Percentiles rank a stretch among this genome's conserved stretches.
phyloP scores from a whole-genome alignment of 176 grass and related monocot genomes.

The Triticum timopheevii region DNA sequence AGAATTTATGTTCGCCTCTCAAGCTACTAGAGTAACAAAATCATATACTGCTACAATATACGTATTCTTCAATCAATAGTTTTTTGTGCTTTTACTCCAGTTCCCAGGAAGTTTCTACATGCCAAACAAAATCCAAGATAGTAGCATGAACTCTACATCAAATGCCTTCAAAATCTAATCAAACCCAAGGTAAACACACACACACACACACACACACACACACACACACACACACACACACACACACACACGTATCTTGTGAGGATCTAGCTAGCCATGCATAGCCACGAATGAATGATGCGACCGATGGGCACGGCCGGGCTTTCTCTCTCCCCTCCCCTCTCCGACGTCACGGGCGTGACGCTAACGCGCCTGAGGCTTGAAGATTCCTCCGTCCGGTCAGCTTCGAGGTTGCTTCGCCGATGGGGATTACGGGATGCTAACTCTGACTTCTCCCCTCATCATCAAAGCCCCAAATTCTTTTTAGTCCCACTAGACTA shows the following conservation, averaged over 20 bases:
- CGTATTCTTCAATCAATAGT: too few relatives aligned
- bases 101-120: too few relatives aligned
- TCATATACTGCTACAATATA: too few relatives aligned
- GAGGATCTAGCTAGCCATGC: background rate
- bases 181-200: background rate
- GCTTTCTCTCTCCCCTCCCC: background rate
- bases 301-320: background rate
- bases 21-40: background rate
- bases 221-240: background rate
- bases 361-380: background rate
- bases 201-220: too few relatives aligned
- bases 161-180: background rate
- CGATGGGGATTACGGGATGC: background rate
- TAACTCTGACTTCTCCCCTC: background rate
- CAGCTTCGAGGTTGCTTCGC: conserved; percentile 3
- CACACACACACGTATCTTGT: too few relatives aligned
- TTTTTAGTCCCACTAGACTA: background rate
- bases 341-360: background rate
- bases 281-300: background rate
- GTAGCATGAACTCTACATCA: background rate
- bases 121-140: background rate
- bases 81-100: too few relatives aligned
- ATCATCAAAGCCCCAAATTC: background rate
- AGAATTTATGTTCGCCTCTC: background rate
- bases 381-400: conserved; percentile 2